Conservation (phyloP, 2,329 filamentous ascomycete species). For the Thielaviopsis musarum region DNA sequence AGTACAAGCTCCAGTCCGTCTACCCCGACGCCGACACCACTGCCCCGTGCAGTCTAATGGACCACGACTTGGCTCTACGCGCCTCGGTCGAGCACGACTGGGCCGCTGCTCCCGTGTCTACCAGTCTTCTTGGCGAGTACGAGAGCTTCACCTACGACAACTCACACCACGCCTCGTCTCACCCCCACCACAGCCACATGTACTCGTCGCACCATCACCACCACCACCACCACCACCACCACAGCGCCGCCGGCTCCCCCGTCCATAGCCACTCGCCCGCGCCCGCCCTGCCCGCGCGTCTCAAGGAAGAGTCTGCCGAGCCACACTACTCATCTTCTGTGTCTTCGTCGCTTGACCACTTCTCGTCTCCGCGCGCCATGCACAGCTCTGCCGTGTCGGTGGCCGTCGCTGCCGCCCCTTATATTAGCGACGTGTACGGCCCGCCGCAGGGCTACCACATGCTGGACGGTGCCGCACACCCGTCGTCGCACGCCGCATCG, state of each 20-base stretch:
- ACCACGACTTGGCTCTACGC: constrained; percentile 19
- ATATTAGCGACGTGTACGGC: constrained; percentile 10
- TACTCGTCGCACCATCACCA: neutral
- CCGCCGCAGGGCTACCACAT: constrained; percentile 1
- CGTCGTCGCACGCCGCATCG: constrained; percentile 3
- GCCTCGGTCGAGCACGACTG: neutral
- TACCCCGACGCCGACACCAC: constrained; percentile 16
- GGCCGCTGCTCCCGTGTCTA: neutral
- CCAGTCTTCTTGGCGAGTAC: neutral
- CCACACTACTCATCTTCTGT: constrained; percentile 20
- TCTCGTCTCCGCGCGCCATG: constrained; percentile 24
- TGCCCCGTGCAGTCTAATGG: constrained; percentile 21
- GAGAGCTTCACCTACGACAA: constrained; percentile 16
- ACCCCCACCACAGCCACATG: constrained; percentile 23
- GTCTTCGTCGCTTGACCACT: constrained; percentile 17
- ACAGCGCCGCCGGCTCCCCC: constrained; percentile 2
- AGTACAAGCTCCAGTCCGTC: constrained; percentile 22
- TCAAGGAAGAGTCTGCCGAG: constrained; percentile 23
- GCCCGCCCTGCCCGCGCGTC: constrained; percentile 18
- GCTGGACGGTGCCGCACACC: constrained; percentile 15
- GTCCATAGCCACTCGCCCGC: constrained; percentile 8
- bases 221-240: neutral
- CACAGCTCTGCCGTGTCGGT: constrained; percentile 12
- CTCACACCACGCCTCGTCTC: constrained; percentile 30
- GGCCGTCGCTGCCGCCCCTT: constrained; percentile 13